phyloP scores from a whole-genome alignment of 2,329 filamentous ascomycete species.

The Emergomyces orientalis region DNA sequence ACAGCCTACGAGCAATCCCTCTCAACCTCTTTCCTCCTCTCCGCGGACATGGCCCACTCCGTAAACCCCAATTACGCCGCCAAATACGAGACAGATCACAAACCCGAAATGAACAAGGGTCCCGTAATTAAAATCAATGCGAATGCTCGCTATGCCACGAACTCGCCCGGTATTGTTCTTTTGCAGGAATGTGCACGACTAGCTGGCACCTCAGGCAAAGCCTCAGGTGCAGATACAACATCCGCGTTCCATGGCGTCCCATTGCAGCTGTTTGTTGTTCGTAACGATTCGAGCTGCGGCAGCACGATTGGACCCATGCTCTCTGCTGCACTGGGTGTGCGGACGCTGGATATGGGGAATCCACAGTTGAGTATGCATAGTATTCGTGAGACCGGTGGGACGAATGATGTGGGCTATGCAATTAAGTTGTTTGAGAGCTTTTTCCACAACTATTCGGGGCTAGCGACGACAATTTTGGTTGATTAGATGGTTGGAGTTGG shows the following conservation, averaged over 20 bases:
- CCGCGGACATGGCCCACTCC: constrained; percentile 94
- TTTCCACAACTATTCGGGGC: constrained; percentile 69
- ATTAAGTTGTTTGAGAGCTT: constrained; percentile 82
- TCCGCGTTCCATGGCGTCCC: constrained; percentile 51
- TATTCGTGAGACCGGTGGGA: constrained; percentile 85
- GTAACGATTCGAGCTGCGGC: constrained; percentile 89
- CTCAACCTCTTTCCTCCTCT: constrained; percentile 83
- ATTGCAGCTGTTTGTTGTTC: constrained; percentile 88
- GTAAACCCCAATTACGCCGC: constrained; percentile 88
- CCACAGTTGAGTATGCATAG: constrained; percentile 95
- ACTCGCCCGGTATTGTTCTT: constrained; percentile 87
- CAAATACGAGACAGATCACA: constrained; percentile 87
- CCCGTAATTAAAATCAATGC: constrained; percentile 97
- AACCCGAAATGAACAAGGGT: constrained; percentile 91
- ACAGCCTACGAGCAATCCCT: constrained; percentile 92
- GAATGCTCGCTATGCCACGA: constrained; percentile 93
- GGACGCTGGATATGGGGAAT: constrained; percentile 88
- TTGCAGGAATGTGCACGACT: constrained; percentile 70
- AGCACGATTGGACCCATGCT: constrained; percentile 98
- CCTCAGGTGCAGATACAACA: constrained; percentile 44
- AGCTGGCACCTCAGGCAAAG: constrained; percentile 27
- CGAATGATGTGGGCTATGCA: constrained; percentile 76
- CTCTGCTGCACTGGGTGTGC: constrained; percentile 71
- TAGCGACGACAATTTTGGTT: constrained; percentile 75
- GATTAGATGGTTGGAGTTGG: constrained; percentile 47